A percentile compares a stretch with the other conserved stretches of the same genome.
Conservation (phyloP, 192 early-diverging fungal species). For the Entomortierella chlamydospora region DNA sequence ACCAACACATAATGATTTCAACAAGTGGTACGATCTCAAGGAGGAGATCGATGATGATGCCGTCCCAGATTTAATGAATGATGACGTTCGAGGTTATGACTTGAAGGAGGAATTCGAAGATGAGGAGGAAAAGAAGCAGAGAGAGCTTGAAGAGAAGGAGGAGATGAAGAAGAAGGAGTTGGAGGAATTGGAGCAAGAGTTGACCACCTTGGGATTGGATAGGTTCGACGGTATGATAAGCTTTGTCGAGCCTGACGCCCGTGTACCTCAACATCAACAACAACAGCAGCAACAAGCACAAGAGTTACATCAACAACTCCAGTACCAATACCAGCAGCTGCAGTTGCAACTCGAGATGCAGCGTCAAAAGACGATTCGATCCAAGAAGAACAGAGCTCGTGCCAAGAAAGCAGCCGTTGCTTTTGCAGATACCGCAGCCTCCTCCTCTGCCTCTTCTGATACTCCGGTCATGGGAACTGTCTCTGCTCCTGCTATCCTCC, state of each 20-base stretch:
- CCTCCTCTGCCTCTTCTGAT: too few relatives aligned
- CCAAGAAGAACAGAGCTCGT: not conserved
- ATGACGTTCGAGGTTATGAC: not conserved
- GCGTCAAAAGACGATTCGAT: not conserved
- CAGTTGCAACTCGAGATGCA: constrained; percentile 13
- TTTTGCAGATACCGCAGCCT: not conserved
- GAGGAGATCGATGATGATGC: constrained; percentile 12
- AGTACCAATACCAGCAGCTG: constrained; percentile 13
- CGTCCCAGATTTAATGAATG: constrained; percentile 8
- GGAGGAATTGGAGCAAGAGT: constrained; percentile 20
- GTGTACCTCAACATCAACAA: not conserved
- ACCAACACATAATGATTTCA: constrained; percentile 15
- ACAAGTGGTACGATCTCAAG: constrained; percentile 18
- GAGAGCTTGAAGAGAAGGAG: not conserved
- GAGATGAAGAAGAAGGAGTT: constrained; percentile 4
- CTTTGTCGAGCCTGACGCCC: constrained; percentile 9
- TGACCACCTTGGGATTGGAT: constrained; percentile 12
- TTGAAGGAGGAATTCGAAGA: constrained; percentile 19
- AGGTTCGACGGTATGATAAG: constrained; percentile 10
- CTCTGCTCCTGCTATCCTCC: not conserved
- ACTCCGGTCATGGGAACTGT: not conserved
- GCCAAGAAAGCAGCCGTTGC: not conserved
- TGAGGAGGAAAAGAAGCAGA: constrained; percentile 7
- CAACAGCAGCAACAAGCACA: not conserved
- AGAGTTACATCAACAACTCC: constrained; percentile 11